These are phyloP conservation scores for Salvia miltiorrhiza DNA, from an alignment of 257 asterid species.

Conservation along the genomic window DNA sequence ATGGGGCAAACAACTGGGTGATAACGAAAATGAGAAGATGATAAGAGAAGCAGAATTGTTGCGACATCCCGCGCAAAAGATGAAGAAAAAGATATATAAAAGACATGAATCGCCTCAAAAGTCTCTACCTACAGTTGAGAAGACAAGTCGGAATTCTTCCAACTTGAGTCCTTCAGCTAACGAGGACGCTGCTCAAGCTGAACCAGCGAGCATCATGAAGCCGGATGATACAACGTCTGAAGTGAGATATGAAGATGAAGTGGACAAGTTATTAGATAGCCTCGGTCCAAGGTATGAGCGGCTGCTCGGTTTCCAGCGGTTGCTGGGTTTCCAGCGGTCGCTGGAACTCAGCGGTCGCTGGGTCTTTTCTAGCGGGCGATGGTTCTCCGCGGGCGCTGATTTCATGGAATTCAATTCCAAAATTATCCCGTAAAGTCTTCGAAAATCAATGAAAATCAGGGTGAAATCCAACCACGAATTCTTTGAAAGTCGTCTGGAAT, in stretches of 20 bases:
- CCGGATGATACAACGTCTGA: too few species aligned
- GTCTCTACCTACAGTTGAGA: constrained; percentile 26
- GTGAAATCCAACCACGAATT: too few species aligned
- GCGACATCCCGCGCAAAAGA: constrained; percentile 56
- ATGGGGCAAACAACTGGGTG: constrained; percentile 79
- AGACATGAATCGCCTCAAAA: constrained; percentile 38
- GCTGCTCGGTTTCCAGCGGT: too few species aligned
- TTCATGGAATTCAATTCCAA: too few species aligned
- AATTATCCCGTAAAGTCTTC: too few species aligned
- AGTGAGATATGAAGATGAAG: constrained; percentile 73
- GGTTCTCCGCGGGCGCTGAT: too few species aligned
- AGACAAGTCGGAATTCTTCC: constrained; percentile 28
- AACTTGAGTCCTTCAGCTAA: constrained; percentile 19
- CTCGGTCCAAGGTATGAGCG: constrained; percentile 85
- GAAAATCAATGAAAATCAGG: too few species aligned
- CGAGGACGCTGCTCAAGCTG: constrained; percentile 21
- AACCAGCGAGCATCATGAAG: too few species aligned
- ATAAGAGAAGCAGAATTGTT: constrained; percentile 74
- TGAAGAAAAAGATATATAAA: constrained; percentile 33
- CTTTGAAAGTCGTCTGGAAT: too few species aligned
- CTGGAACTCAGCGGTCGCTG: too few species aligned
- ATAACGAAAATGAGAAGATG: constrained; percentile 52
- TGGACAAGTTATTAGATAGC: constrained; percentile 60
- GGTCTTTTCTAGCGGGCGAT: too few species aligned
- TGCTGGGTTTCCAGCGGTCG: too few species aligned